Percentiles rank a stretch among this genome's conserved stretches.
phyloP scores from a whole-genome alignment of 2,329 filamentous ascomycete genomes.

The Talaromyces pinophilus region DNA sequence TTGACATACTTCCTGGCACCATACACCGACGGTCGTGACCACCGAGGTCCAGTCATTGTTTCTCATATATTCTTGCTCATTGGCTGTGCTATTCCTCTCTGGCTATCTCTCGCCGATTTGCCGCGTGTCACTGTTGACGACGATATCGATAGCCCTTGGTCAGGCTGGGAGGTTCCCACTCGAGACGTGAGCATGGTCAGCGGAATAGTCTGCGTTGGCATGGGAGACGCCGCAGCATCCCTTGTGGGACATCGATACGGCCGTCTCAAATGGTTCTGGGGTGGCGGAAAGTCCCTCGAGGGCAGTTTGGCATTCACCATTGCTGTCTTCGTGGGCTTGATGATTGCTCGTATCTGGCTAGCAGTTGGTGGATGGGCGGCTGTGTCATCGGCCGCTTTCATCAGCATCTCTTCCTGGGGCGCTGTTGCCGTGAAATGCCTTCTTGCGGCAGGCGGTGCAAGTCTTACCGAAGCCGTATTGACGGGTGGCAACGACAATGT shows the following conservation, averaged over 20 bases:
- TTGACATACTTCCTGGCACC: slow-evolving; percentile 85
- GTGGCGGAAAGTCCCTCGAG: slow-evolving; percentile 92
- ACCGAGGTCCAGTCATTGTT: slow-evolving; percentile 90
- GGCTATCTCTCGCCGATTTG: slow-evolving; percentile 77
- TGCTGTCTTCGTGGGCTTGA: slow-evolving; percentile 75
- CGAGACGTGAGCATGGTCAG: slow-evolving; percentile 87
- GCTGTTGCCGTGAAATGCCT: slow-evolving; percentile 59
- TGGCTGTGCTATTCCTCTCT: slow-evolving; percentile 90
- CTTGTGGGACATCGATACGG: slow-evolving; percentile 86
- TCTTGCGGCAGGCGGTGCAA: slow-evolving; percentile 75
- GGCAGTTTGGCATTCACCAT: slow-evolving; percentile 77
- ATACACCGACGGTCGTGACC: slow-evolving; percentile 90
- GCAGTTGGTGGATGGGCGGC: slow-evolving; percentile 69
- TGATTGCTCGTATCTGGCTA: slow-evolving; percentile 72
- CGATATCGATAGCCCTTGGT: slow-evolving; percentile 50
- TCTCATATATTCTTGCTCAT: slow-evolving; percentile 95
- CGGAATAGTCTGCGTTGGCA: slow-evolving; percentile 89
- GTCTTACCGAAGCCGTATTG: slow-evolving; percentile 89
- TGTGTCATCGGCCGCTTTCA: slow-evolving; percentile 27
- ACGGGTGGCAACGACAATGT: slow-evolving; percentile 99
- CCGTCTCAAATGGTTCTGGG: slow-evolving; percentile 90
- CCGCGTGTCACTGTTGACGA: slow-evolving; percentile 51
- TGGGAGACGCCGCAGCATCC: slow-evolving; percentile 91
- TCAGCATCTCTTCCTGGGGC: slow-evolving; percentile 31
- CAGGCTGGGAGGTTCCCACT: slow-evolving; percentile 72